Evolutionary conservation across 2,329 filamentous ascomycete species (phyloP), one percentile per base, ranked within the genome.

Genomic region (Stenocarpella maydis): DNA sequence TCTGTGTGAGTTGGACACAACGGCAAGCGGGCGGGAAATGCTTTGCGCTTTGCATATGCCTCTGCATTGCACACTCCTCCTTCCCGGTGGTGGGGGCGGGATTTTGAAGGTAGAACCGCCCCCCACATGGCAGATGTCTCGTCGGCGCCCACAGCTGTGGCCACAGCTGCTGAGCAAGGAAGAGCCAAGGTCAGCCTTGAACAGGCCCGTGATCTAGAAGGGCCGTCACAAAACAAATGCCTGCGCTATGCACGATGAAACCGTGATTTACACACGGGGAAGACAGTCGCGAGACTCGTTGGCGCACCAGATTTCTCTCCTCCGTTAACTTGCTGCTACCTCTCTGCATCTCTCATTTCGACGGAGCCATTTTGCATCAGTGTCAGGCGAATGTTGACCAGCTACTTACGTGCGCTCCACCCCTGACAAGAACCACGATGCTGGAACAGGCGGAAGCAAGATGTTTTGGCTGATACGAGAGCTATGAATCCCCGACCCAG

Each of bases 201-300:
- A n/a, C 58, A 24, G 28, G 28, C 12, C 28, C 28, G 26, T n/a
- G 28, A 63, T 43, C 28, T 37, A 47, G 19, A 14, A n/a, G 14
- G 43, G 8, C 21, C 4, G 47, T 47, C 43, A 63, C 58, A 49
- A 37, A 37, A 49, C 12, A 37, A 63, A 63, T 43, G 43, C 58
- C 58, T 17, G 43, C 43, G 58, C 41, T 63, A 63, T 63, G 58
- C 58, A 49, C 21, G 17, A 31, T 26, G 19, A 58, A 28, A n/a
- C 28, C n/a, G 41, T 63, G n/a, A 49, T 47, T 47, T 17, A 63
- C 31, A 49, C 58, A 49, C 43, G 41, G n/a, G 12, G 58, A 12
- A 14, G 39, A 43, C 26, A n/a, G 26, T 49, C 43, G n/a, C 7
- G 43, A 15, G 58, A n/a, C 17, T 45, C 26, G 10, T 34, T 28